phyloP scores from a whole-genome alignment of 2,329 filamentous ascomycete genomes.

The Cryphonectria parasitica region DNA sequence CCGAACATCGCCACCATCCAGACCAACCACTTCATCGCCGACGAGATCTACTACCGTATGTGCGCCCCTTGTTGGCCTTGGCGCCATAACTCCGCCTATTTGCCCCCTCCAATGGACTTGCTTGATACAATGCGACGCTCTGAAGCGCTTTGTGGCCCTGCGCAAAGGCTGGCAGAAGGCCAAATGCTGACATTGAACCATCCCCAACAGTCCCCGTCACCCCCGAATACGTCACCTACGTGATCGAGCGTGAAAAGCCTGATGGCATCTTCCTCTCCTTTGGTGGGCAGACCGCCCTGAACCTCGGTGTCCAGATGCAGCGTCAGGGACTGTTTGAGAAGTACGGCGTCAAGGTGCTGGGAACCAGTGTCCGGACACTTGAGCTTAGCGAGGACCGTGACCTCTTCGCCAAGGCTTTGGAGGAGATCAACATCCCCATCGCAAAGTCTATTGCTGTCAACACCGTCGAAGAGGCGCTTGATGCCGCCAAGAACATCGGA shows the following conservation, averaged over 20 bases:
- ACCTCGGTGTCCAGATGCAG: slow-evolving; percentile 97
- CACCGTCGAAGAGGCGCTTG: slow-evolving; percentile 88
- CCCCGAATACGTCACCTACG: slow-evolving; percentile 94
- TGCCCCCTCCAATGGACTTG: neutral
- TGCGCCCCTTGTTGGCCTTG: slow-evolving; percentile 1
- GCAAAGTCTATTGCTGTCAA: slow-evolving; percentile 92
- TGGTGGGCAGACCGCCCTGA: slow-evolving; percentile 95
- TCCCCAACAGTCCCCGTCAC: slow-evolving; percentile 72
- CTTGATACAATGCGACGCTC: neutral
- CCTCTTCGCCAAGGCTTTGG: slow-evolving; percentile 90
- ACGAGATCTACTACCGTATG: slow-evolving; percentile 87
- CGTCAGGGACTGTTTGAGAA: slow-evolving; percentile 93
- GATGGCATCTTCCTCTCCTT: slow-evolving; percentile 98
- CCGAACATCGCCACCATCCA: slow-evolving; percentile 99
- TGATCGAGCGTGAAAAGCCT: slow-evolving; percentile 93
- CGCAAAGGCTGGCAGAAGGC: neutral
- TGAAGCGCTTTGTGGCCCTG: neutral
- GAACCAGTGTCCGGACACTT: slow-evolving; percentile 91
- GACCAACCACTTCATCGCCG: slow-evolving; percentile 92
- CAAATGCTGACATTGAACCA: slow-evolving; percentile 16
- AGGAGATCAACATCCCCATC: slow-evolving; percentile 97
- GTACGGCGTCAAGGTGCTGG: slow-evolving; percentile 93
- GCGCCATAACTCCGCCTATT: neutral
- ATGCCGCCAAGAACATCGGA: slow-evolving; percentile 83
- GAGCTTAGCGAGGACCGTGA: slow-evolving; percentile 96